These are phyloP conservation scores for Sporothrix schenckii DNA, from an alignment of 2,329 filamentous ascomycete species.

Conservation along the genomic window DNA sequence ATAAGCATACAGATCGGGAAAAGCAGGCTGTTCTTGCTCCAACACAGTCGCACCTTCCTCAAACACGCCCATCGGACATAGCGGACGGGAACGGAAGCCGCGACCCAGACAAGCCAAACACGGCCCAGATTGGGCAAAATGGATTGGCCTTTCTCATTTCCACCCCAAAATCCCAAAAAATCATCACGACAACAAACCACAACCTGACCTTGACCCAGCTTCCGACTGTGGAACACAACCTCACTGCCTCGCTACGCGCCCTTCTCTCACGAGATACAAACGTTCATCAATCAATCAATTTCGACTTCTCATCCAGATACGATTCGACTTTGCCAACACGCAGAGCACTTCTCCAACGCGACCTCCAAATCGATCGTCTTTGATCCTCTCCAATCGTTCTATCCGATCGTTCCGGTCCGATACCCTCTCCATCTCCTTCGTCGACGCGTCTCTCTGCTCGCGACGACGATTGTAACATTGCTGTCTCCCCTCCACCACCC, in stretches of 20 bases:
- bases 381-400: background rate
- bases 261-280: background rate
- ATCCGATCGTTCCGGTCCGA: too few relatives aligned
- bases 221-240: slow-evolving; percentile 16
- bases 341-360: slow-evolving; percentile 7
- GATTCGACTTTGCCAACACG: slow-evolving; percentile 7
- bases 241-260: background rate
- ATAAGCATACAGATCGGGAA: background rate
- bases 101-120: slow-evolving; percentile 7
- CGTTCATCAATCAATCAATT: background rate
- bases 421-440: slow-evolving; percentile 6
- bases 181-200: slow-evolving; percentile 9
- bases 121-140: slow-evolving; percentile 4
- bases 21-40: background rate
- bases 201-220: slow-evolving; percentile 8
- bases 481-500: background rate
- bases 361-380: background rate
- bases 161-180: background rate
- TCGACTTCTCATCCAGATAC: background rate
- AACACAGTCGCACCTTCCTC: slow-evolving; percentile 1
- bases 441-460: slow-evolving; percentile 30
- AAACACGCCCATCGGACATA: slow-evolving; percentile 23
- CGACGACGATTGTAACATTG: slow-evolving; percentile 27
- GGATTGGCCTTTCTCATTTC: background rate
- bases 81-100: slow-evolving; percentile 14